phyloP scores from a whole-genome alignment of 2,329 filamentous ascomycete species.

The Escovopsis weberi region DNA sequence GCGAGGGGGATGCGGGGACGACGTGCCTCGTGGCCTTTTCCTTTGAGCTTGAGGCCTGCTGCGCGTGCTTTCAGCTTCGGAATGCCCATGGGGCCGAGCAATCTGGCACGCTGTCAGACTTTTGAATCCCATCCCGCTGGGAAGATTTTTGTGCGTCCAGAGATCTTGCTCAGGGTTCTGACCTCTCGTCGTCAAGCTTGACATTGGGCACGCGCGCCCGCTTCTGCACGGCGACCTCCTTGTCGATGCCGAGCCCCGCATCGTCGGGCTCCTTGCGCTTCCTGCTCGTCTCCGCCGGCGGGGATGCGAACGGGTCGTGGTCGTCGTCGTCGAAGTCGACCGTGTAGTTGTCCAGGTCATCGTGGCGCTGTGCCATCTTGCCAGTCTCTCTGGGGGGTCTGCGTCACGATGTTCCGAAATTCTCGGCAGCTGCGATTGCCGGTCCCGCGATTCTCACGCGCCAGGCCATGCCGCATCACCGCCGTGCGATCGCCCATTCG shows the following conservation, averaged over 20 bases:
- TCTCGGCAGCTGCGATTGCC: conserved; percentile 8
- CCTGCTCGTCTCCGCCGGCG: conserved; percentile 24
- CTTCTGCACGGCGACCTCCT: conserved; percentile 72
- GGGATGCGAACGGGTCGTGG: conserved; percentile 34
- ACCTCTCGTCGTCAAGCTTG: conserved; percentile 77
- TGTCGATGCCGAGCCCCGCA: conserved; percentile 60
- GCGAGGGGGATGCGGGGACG: no score
- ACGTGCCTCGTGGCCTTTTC: conserved; percentile 72
- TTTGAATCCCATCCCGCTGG: background rate
- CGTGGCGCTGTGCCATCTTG: conserved; percentile 20
- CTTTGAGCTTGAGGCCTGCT: conserved; percentile 64
- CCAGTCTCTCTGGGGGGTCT: background rate
- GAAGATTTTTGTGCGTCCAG: background rate
- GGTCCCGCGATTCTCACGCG: background rate
- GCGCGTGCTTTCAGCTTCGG: conserved; percentile 63
- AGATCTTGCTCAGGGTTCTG: conserved; percentile 2
- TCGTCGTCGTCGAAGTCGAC: conserved; percentile 35
- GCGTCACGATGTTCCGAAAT: background rate
- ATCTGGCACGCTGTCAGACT: conserved; percentile 26
- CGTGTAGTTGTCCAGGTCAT: conserved; percentile 66
- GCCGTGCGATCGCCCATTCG: no score
- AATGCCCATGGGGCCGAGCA: conserved; percentile 75
- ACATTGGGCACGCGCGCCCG: conserved; percentile 56
- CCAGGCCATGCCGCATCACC: no score
- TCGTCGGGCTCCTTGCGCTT: conserved; percentile 35